Conservation (phyloP, 345 rosid species). For the Barbarea vulgaris region DNA sequence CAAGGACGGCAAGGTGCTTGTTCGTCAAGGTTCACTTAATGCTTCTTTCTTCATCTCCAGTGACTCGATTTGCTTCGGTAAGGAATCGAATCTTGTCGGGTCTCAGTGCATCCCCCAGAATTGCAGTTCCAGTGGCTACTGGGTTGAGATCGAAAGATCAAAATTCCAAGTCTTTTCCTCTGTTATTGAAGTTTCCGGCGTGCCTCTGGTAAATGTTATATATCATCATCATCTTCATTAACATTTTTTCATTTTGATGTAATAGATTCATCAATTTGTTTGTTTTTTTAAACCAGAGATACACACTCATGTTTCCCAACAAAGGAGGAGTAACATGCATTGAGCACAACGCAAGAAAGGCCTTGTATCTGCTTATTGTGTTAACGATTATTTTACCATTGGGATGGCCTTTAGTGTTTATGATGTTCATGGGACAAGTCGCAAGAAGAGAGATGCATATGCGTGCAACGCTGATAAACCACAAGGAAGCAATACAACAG, state of each 20-base stretch:
- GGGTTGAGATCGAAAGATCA: slow-evolving; percentile 17
- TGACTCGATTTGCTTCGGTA: slow-evolving; percentile 29
- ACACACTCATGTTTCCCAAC: slow-evolving; percentile 50
- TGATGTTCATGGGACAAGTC: slow-evolving; percentile 44
- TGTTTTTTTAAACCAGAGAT: slow-evolving; percentile 46
- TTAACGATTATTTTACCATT: slow-evolving; percentile 37
- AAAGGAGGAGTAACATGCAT: slow-evolving; percentile 28
- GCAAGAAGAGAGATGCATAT: slow-evolving; percentile 54
- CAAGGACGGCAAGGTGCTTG: slow-evolving; percentile 15
- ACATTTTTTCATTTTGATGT: not conserved
- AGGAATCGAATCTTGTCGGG: not conserved
- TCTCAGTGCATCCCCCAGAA: slow-evolving; percentile 21
- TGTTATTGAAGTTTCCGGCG: slow-evolving; percentile 33
- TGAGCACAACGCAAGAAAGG: slow-evolving; percentile 6
- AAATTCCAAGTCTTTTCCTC: slow-evolving; percentile 34
- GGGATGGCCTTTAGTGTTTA: slow-evolving; percentile 41
- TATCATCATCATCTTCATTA: not conserved
- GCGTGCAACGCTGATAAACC: slow-evolving; percentile 56
- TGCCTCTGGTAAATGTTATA: slow-evolving; percentile 35
- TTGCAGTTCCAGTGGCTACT: slow-evolving; percentile 14
- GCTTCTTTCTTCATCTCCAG: slow-evolving; percentile 24
- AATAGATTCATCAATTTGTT: not conserved
- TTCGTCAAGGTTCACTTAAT: slow-evolving; percentile 16
- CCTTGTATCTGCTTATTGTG: not conserved
- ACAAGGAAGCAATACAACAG: slow-evolving; percentile 77